Evolutionary conservation across 345 rosid genomes (phyloP).

Genomic region (Pistacia vera): DNA sequence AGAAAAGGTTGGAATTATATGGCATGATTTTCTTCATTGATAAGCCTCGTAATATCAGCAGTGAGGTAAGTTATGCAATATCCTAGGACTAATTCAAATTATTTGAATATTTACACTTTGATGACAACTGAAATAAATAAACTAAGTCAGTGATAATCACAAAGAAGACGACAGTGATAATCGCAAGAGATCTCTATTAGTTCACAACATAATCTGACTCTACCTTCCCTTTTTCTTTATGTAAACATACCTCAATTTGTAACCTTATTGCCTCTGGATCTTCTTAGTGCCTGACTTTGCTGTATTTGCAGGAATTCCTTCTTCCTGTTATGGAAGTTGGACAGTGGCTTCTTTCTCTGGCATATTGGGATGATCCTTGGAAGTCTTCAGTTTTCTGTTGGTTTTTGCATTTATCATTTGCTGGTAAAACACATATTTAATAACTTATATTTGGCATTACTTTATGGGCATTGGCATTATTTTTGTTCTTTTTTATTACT

Average conservation of each 20-base stretch:
- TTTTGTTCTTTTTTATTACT: neutral
- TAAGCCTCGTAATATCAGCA: no score
- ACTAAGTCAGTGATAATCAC: no score
- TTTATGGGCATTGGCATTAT: neutral
- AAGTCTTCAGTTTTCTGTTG: conserved; percentile 81
- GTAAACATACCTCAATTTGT: neutral
- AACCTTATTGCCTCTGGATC: neutral
- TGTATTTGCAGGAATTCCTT: conserved; percentile 72
- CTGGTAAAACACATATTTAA: conserved; percentile 46
- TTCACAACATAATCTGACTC: neutral
- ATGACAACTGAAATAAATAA: no score
- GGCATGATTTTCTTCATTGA: no score
- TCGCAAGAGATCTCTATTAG: no score
- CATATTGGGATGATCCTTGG: conserved; percentile 74
- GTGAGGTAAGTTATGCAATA: no score
- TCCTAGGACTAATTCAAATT: no score
- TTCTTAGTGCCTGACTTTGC: neutral
- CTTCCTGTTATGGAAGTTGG: conserved; percentile 68
- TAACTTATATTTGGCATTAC: neutral
- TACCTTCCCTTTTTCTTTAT: neutral
- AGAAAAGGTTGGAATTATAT: no score
- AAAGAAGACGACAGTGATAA: no score
- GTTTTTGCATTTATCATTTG: conserved; percentile 53
- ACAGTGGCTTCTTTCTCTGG: conserved; percentile 56
- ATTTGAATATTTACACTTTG: no score